phyloP scores from a whole-genome alignment of 2,329 filamentous ascomycete species.

The Dothideomycetes sp. region DNA sequence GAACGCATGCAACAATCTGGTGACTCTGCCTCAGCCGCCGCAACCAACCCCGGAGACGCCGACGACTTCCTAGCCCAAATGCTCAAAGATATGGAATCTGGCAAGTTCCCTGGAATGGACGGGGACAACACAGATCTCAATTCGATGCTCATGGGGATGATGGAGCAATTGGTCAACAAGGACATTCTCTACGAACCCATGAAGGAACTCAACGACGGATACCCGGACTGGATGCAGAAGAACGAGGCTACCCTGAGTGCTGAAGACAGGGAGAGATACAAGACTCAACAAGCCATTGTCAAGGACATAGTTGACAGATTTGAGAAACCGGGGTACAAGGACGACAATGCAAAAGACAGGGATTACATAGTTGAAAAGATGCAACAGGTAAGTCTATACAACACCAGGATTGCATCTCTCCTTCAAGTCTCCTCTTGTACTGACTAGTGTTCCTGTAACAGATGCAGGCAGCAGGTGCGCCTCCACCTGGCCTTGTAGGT shows the following conservation, averaged over 20 bases:
- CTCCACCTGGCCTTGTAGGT: conserved; percentile 81
- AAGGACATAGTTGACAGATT: conserved; percentile 83
- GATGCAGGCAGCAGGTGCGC: conserved; percentile 96
- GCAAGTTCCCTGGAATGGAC: conserved; percentile 40
- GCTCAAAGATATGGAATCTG: conserved; percentile 74
- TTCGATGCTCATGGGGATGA: conserved; percentile 94
- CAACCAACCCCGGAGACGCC: conserved; percentile 35
- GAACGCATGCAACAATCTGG: conserved; percentile 89
- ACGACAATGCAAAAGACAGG: conserved; percentile 70
- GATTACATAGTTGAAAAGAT: conserved; percentile 95
- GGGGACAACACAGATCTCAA: conserved; percentile 77
- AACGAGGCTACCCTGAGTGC: conserved; percentile 55
- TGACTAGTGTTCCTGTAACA: conserved; percentile 38
- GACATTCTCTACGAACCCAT: conserved; percentile 98
- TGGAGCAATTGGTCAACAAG: conserved; percentile 97
- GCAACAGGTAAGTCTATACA: conserved; percentile 79
- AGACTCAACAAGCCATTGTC: conserved; percentile 70
- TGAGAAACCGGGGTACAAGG: conserved; percentile 70
- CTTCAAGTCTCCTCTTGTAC: not conserved
- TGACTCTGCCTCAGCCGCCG: conserved; percentile 66
- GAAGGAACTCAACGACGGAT: conserved; percentile 93
- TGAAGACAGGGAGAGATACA: conserved; percentile 71
- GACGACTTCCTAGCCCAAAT: conserved; percentile 88
- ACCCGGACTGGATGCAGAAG: conserved; percentile 76
- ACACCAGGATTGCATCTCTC: not conserved